Conservation (phyloP, 108 stramenopile genomes). For the Aurantiochytrium sp. region DNA sequence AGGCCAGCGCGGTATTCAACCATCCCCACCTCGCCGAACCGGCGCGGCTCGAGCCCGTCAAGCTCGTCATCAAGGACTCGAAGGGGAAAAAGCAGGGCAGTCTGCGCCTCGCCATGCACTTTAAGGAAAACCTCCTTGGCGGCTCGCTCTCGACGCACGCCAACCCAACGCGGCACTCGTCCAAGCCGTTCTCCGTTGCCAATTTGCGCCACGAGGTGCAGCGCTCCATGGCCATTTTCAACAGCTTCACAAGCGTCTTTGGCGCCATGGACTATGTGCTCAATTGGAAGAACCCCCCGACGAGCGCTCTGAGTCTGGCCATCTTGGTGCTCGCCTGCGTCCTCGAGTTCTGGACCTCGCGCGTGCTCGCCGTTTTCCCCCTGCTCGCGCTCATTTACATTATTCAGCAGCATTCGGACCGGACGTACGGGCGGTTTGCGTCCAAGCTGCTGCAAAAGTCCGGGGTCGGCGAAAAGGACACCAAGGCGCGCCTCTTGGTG, state of each 20-base stretch:
- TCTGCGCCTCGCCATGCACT: neutral
- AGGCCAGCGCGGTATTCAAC: neutral
- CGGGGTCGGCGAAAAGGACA: constrained; percentile 6
- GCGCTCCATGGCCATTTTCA: neutral
- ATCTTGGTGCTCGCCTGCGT: neutral
- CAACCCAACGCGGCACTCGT: neutral
- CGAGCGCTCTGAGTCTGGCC: neutral
- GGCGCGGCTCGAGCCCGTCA: neutral
- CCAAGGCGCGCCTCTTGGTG: neutral
- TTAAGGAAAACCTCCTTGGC: neutral
- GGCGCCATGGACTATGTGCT: neutral
- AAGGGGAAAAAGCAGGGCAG: neutral
- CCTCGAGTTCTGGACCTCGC: neutral
- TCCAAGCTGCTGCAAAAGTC: constrained; percentile 4
- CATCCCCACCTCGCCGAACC: neutral
- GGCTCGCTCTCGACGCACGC: neutral
- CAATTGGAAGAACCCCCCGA: neutral
- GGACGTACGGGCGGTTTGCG: neutral
- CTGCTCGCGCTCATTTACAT: neutral
- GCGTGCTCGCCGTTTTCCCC: neutral
- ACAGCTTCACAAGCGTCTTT: neutral
- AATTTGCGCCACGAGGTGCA: constrained; percentile 5
- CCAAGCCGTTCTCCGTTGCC: neutral
- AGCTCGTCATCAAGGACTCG: neutral
- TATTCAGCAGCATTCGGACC: neutral